Evolutionary conservation across 371 early-diverging fungal species (phyloP).

Genomic region (Sporodiniella umbellata): DNA sequence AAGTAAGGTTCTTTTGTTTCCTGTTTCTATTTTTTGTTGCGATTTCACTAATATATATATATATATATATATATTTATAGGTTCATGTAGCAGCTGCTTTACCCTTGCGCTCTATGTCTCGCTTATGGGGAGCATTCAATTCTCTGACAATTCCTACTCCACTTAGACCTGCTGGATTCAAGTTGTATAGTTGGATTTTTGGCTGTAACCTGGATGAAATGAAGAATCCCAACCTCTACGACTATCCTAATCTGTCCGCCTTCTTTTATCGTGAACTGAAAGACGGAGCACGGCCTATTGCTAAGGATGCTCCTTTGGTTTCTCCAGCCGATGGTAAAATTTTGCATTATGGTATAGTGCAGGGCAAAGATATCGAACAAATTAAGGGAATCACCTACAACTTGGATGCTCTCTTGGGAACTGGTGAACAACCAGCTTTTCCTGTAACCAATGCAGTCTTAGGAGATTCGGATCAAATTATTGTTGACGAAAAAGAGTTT

Average conservation of each 20-base stretch:
- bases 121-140: slow-evolving; percentile 89
- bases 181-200: slow-evolving; percentile 79
- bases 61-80: slow-evolving; percentile 28
- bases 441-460: slow-evolving; percentile 39
- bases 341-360: slow-evolving; percentile 84
- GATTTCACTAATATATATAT: slow-evolving; percentile 1
- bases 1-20: slow-evolving; percentile 42
- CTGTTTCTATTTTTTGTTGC: neutral
- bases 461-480: slow-evolving; percentile 43
- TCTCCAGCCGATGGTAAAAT: slow-evolving; percentile 91
- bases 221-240: slow-evolving; percentile 72
- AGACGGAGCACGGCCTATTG: slow-evolving; percentile 71
- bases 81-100: slow-evolving; percentile 82
- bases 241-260: slow-evolving; percentile 79
- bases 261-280: slow-evolving; percentile 92
- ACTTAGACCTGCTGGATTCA: slow-evolving; percentile 75
- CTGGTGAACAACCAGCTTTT: slow-evolving; percentile 33
- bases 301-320: slow-evolving; percentile 56
- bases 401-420: slow-evolving; percentile 84
- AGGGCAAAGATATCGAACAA: slow-evolving; percentile 77
- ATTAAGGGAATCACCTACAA: slow-evolving; percentile 93
- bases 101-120: slow-evolving; percentile 85
- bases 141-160: slow-evolving; percentile 75
- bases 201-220: slow-evolving; percentile 93
- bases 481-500: slow-evolving; percentile 72